These are phyloP conservation scores for Cylindrotheca closterium DNA, from an alignment of 108 stramenopile genomes.

Conservation along the genomic window DNA sequence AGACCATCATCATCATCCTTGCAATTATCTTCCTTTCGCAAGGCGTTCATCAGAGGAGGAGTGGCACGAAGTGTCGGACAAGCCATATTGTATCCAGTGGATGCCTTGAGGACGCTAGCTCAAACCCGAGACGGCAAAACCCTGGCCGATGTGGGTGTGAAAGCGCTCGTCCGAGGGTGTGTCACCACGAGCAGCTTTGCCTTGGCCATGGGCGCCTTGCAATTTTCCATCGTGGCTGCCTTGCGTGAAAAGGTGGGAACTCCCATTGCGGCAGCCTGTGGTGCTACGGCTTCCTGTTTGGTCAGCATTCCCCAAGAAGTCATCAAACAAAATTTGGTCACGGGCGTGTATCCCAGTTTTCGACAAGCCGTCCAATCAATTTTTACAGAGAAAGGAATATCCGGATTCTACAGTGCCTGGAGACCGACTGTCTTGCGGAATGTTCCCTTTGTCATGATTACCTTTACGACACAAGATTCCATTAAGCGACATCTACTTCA, in stretches of 20 bases:
- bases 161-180: conserved; percentile 49
- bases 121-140: conserved; percentile 67
- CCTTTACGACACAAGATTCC: conserved; percentile 53
- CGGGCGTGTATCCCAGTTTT: conserved; percentile 63
- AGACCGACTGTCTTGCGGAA: conserved; percentile 62
- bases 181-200: conserved; percentile 62
- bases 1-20: no score
- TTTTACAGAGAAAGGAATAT: conserved; percentile 45
- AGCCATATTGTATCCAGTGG: conserved; percentile 60
- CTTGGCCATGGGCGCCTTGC: conserved; percentile 55
- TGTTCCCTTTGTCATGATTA: conserved; percentile 65
- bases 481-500: conserved; percentile 22
- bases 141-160: conserved; percentile 47
- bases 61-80: conserved; percentile 48
- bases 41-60: conserved; percentile 65
- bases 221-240: conserved; percentile 56
- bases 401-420: conserved; percentile 66
- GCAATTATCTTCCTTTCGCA: no score
- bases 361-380: conserved; percentile 50
- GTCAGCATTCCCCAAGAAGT: conserved; percentile 72
- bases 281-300: conserved; percentile 55
- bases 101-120: conserved; percentile 66
- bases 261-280: conserved; percentile 41
- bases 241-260: conserved; percentile 31
- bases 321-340: conserved; percentile 68